Evolutionary conservation across 352 stramenopile genomes (phyloP).

Genomic region (Pythium volutum): DNA sequence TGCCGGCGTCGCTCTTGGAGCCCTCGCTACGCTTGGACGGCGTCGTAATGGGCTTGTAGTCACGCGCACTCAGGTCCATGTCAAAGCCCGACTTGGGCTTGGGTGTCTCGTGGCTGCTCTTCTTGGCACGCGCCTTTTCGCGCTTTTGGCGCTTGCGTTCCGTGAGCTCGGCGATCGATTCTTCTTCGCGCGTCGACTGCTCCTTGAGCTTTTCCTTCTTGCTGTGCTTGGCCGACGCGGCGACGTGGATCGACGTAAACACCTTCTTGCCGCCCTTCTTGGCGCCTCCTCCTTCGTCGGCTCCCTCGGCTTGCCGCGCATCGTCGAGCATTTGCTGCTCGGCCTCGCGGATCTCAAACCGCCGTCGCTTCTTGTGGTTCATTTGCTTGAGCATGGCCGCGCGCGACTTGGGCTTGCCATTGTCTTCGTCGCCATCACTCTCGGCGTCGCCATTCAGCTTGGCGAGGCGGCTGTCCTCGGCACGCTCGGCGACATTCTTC

Average conservation of each 20-base stretch:
- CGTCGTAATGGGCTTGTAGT: conserved; percentile 35
- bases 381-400: conserved; percentile 82
- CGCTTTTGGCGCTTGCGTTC: conserved; percentile 79
- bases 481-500: conserved; percentile 69
- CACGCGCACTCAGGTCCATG: conserved; percentile 56
- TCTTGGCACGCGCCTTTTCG: conserved; percentile 56
- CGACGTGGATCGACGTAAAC: conserved; percentile 80
- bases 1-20: conserved; percentile 28
- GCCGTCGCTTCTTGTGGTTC: conserved; percentile 85
- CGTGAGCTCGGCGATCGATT: conserved; percentile 78
- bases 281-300: conserved; percentile 32
- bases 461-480: conserved; percentile 59
- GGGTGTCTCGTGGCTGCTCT: conserved; percentile 47
- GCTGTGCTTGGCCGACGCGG: conserved; percentile 71
- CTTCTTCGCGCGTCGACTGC: conserved; percentile 52
- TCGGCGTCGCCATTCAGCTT: conserved; percentile 37
- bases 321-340: conserved; percentile 80
- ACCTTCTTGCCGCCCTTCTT: conserved; percentile 58
- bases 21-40: conserved; percentile 29
- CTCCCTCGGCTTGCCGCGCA: conserved; percentile 31
- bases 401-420: conserved; percentile 39
- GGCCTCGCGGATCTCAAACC: conserved; percentile 82
- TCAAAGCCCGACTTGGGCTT: conserved; percentile 54
- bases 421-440: conserved; percentile 30
- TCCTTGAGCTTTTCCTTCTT: conserved; percentile 72